A percentile compares a stretch with the other conserved stretches of the same genome.
phyloP scores from a whole-genome alignment of 2,329 filamentous ascomycete genomes.

The Fusarium guadeloupense region DNA sequence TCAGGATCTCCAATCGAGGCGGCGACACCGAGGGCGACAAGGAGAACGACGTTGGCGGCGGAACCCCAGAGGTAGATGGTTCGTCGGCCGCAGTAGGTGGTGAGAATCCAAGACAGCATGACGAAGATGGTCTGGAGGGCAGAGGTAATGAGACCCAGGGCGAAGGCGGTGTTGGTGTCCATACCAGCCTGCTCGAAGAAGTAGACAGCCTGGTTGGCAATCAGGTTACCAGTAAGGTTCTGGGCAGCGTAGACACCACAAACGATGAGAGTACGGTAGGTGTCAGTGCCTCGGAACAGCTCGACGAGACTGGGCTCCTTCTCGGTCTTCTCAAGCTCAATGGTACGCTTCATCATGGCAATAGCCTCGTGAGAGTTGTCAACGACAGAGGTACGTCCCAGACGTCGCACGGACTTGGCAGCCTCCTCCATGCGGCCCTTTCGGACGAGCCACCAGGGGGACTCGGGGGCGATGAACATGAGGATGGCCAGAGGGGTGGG shows the following conservation, averaged over 20 bases:
- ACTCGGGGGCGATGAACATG: slow-evolving; percentile 60
- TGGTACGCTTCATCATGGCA: slow-evolving; percentile 65
- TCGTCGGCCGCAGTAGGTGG: slow-evolving; percentile 69
- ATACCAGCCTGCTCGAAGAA: slow-evolving; percentile 70
- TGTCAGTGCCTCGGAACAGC: slow-evolving; percentile 63
- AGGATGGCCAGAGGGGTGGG: slow-evolving; percentile 64
- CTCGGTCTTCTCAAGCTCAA: slow-evolving; percentile 60
- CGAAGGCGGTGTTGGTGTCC: slow-evolving; percentile 62
- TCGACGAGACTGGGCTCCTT: slow-evolving; percentile 59
- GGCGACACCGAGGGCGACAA: slow-evolving; percentile 68
- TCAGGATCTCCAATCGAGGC: slow-evolving; percentile 55
- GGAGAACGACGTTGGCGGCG: slow-evolving; percentile 60
- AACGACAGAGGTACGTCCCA: slow-evolving; percentile 48
- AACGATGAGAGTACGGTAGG: slow-evolving; percentile 63
- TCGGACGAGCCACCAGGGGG: slow-evolving; percentile 64
- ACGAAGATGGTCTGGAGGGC: slow-evolving; percentile 69
- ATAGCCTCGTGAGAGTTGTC: slow-evolving; percentile 51
- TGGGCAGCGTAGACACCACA: slow-evolving; percentile 67
- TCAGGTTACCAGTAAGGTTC: slow-evolving; percentile 68
- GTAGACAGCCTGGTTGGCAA: slow-evolving; percentile 69
- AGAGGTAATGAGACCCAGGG: slow-evolving; percentile 71
- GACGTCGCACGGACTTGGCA: slow-evolving; percentile 55
- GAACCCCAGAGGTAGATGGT: slow-evolving; percentile 72
- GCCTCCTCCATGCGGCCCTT: slow-evolving; percentile 56
- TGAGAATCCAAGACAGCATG: slow-evolving; percentile 74